Base-by-base conservation (phyloP, 306 rosid genomes). In the Castanea crenata region DNA sequence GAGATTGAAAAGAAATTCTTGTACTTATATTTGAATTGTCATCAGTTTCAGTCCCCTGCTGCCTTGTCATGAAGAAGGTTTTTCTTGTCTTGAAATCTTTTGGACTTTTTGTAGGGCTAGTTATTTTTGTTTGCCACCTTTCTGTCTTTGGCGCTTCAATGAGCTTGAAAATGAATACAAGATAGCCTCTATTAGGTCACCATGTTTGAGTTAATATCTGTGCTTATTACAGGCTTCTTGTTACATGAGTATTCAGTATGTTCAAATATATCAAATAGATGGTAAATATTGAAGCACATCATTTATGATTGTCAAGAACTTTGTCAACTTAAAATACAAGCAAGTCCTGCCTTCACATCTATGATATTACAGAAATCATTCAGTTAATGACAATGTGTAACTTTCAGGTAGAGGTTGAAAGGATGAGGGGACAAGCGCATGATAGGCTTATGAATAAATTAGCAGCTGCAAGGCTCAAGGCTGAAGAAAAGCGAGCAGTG, bases 381-480 rank as follows among this genome's bases (percentile, higher is more conserved):
- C 3, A 31, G 21, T 67, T 58, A 19, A 63, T 61, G 41, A 31
- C 44, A 4, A 16, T 72, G 38, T 1, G 11, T 67, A 76, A 78
- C 11, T 82, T 88, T 82, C 92, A 94, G 99, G 99, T 94, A 23
- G 97, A 92, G 70, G 93, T 94, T 61, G 99, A 94, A 78, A 90
- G 90, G 81, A 85, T 92, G 82, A 76, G 90, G 67, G 92, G 93
- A 29, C 89, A 78, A 46, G 89, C 95, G 18, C 97, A 94, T 3
- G 92, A 88, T 75, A 92, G 82, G 92, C 92, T 92, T 52, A 86
- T 89, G 95, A 92, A 91, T 38, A 94, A 92, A 84, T 74, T 94
- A 68, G 97, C 99, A 27, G 83, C 87, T 29, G 92, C 90, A 27
- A 90, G 92, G 81, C 92, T 87, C 84, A 91, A 86, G 81, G 97